phyloP scores from a whole-genome alignment of 495 filamentous ascomycete genomes.

The Aspergillus nidulans region DNA sequence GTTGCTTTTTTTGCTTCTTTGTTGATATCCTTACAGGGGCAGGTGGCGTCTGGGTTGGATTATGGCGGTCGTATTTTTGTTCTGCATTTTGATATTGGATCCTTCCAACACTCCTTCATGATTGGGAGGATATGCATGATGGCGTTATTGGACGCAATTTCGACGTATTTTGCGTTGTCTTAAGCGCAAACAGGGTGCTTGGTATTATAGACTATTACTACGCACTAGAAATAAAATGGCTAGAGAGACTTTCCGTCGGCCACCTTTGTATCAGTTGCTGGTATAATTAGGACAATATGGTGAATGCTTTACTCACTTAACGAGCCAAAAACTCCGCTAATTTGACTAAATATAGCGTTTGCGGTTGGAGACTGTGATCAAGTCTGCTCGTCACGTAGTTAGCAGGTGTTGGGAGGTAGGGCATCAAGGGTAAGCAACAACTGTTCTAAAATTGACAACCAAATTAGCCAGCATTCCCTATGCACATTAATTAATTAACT shows the following conservation, averaged over 20 bases:
- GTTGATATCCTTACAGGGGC: not conserved
- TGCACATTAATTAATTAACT: conserved; percentile 1
- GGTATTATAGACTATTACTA: conserved; percentile 2
- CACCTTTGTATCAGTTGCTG: no score
- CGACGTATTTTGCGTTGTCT: not conserved
- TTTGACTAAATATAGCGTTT: conserved; percentile 9
- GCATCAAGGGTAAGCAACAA: no score
- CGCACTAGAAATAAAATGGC: not conserved
- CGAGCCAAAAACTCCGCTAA: not conserved
- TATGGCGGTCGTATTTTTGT: not conserved
- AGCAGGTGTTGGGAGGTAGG: not conserved
- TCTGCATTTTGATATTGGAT: not conserved
- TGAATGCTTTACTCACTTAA: not conserved
- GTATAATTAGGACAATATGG: not conserved
- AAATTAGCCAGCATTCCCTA: conserved; percentile 2
- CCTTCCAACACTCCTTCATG: not conserved
- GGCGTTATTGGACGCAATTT: conserved; percentile 7
- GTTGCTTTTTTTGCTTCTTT: conserved; percentile 1
- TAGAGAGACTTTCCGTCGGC: not conserved
- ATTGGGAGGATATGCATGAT: not conserved
- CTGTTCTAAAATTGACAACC: not conserved
- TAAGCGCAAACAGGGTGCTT: not conserved
- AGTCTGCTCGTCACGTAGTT: not conserved
- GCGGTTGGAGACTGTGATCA: not conserved
- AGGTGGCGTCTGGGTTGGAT: conserved; percentile 3